Conservation (phyloP, 2,329 filamentous ascomycete genomes). For the Blumeria hordei region DNA sequence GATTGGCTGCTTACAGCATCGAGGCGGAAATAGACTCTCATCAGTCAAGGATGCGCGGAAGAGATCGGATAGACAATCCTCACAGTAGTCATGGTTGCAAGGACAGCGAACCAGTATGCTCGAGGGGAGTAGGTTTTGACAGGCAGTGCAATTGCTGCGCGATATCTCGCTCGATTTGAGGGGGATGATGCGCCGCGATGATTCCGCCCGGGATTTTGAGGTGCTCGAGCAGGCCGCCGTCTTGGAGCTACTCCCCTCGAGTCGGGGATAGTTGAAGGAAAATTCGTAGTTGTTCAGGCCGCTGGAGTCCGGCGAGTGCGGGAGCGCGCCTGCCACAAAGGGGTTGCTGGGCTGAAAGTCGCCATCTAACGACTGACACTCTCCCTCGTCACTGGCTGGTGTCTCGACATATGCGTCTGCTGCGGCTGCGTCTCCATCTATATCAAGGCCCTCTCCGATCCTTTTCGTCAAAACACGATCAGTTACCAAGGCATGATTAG, state of each 20-base stretch:
- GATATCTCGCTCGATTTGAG: not conserved
- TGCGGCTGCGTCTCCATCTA: slow-evolving; percentile 6
- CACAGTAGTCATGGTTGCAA: slow-evolving; percentile 27
- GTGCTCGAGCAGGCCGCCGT: not conserved
- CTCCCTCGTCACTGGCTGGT: not conserved
- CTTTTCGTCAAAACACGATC: slow-evolving; percentile 8
- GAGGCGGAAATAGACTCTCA: slow-evolving; percentile 28
- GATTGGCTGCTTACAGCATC: slow-evolving; percentile 24
- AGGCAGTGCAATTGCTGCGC: slow-evolving; percentile 4
- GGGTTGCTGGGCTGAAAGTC: no score
- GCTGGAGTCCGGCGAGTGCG: slow-evolving; percentile 5
- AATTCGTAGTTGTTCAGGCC: slow-evolving; percentile 6
- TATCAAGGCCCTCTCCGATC: slow-evolving; percentile 8
- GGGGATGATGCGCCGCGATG: slow-evolving; percentile 1
- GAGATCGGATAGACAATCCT: slow-evolving; percentile 20
- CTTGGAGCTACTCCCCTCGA: not conserved
- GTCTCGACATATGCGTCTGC: slow-evolving; percentile 3
- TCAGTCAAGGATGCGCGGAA: slow-evolving; percentile 22
- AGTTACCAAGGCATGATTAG: slow-evolving; percentile 2
- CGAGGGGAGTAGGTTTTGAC: slow-evolving; percentile 3
- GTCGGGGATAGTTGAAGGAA: not conserved
- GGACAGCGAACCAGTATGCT: slow-evolving; percentile 10
- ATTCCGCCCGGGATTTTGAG: not conserved
- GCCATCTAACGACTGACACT: not conserved
- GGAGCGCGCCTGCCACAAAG: not conserved